Evolutionary conservation across 805 yeast genomes (phyloP).

Genomic region (Scheffersomyces coipomensis): DNA sequence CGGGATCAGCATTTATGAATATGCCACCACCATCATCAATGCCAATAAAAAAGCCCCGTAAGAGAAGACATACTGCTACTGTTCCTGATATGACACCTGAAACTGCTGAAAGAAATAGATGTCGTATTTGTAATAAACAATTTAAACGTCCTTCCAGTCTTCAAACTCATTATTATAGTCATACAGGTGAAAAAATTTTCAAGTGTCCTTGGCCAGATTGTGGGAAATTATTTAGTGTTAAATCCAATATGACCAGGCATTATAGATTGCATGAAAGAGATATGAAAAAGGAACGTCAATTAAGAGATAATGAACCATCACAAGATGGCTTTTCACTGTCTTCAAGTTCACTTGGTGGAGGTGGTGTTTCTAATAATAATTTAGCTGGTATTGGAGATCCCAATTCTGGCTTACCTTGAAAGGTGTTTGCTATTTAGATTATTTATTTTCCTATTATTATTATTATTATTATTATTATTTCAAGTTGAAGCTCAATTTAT

Average conservation of each 20-base stretch:
- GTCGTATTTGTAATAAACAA: slow-evolving; percentile 64
- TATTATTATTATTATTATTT: no score
- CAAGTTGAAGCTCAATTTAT: no score
- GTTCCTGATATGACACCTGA: slow-evolving; percentile 37
- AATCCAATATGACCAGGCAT: slow-evolving; percentile 81
- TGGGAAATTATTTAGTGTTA: slow-evolving; percentile 67
- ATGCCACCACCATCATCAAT: slow-evolving; percentile 1
- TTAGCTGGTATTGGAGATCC: not conserved
- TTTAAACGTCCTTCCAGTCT: slow-evolving; percentile 83
- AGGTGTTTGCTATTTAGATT: no score
- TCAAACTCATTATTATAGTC: slow-evolving; percentile 76
- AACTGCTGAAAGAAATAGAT: slow-evolving; percentile 46
- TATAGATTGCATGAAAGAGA: slow-evolving; percentile 56
- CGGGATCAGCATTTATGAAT: not conserved
- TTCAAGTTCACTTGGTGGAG: not conserved
- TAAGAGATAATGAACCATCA: not conserved
- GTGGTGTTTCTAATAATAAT: not conserved
- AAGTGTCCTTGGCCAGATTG: slow-evolving; percentile 57
- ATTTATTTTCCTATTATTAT: no score
- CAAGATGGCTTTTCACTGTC: not conserved
- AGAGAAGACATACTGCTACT: slow-evolving; percentile 19
- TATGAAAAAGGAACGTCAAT: slow-evolving; percentile 4
- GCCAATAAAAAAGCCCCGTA: slow-evolving; percentile 5
- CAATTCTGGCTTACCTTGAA: no score
- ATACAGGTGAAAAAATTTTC: slow-evolving; percentile 43